Evolutionary conservation across 768 basidiomycete species (phyloP).

Genomic region (Boletus sp.): DNA sequence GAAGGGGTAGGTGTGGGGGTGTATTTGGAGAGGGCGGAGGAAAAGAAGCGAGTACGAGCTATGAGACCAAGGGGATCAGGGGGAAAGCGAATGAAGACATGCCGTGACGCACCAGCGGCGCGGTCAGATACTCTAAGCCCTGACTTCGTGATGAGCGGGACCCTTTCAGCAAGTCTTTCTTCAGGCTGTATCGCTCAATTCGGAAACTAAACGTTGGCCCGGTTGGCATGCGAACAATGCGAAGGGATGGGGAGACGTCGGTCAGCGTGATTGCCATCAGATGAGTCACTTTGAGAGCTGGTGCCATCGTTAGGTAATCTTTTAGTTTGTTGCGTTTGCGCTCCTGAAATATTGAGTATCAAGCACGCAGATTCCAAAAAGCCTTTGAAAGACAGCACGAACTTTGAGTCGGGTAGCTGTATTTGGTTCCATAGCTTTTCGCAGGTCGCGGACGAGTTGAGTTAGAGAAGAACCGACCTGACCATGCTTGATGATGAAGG

Average conservation of each 20-base stretch:
- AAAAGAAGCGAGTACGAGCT: conserved; percentile 89
- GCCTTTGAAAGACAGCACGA: conserved; percentile 18
- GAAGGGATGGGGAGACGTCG: conserved; percentile 77
- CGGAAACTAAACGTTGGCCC: conserved; percentile 95
- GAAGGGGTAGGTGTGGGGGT: conserved; percentile 81
- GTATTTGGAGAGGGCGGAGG: conserved; percentile 71
- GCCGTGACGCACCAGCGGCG: conserved; percentile 71
- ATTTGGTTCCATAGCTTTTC: conserved; percentile 98
- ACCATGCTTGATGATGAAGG: conserved; percentile 96
- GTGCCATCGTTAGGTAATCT: conserved; percentile 92
- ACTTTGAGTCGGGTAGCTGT: conserved; percentile 92
- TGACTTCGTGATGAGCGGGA: conserved; percentile 69
- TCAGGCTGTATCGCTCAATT: conserved; percentile 87
- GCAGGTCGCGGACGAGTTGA: conserved; percentile 88
- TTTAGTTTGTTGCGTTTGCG: conserved; percentile 85
- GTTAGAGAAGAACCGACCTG: conserved; percentile 83
- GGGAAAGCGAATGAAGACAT: background rate
- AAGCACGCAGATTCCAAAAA: conserved; percentile 3
- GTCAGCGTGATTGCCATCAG: conserved; percentile 90
- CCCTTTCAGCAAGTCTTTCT: conserved; percentile 75
- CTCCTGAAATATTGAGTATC: conserved; percentile 57
- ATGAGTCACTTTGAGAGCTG: conserved; percentile 88
- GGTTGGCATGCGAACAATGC: conserved; percentile 81
- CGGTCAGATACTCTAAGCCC: conserved; percentile 86
- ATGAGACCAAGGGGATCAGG: background rate